Evolutionary conservation across 306 rosid genomes (phyloP).

Genomic region (Amphicarpaea edgeworthii): DNA sequence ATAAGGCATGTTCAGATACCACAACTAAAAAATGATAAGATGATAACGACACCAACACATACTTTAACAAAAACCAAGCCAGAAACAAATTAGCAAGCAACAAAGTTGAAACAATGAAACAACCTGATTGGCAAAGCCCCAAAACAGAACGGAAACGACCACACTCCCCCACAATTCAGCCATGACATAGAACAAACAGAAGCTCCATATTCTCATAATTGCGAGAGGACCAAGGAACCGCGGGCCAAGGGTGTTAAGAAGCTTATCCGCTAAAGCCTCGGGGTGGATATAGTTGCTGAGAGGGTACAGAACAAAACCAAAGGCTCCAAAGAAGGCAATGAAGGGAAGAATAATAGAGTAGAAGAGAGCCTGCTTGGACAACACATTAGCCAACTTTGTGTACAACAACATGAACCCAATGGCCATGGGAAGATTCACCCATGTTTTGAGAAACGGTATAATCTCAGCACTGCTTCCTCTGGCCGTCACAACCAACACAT

Average conservation of each 20-base stretch:
- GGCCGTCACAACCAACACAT: constrained; percentile 98
- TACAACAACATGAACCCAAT: constrained; percentile 94
- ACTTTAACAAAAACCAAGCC: not conserved
- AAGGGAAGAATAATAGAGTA: constrained; percentile 86
- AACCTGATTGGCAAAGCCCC: constrained; percentile 99
- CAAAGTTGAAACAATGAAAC: constrained; percentile 24
- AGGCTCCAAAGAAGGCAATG: constrained; percentile 93
- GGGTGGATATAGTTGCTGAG: constrained; percentile 89
- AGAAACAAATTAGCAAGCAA: not conserved
- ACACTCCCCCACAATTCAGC: constrained; percentile 99
- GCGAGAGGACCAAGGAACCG: constrained; percentile 97
- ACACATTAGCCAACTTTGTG: constrained; percentile 76
- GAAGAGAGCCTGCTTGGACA: constrained; percentile 91
- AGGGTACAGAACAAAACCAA: constrained; percentile 91
- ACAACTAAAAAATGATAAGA: constrained; percentile 21
- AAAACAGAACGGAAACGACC: constrained; percentile 90
- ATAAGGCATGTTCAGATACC: constrained; percentile 31
- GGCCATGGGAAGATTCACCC: constrained; percentile 99
- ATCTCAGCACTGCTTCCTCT: constrained; percentile 99
- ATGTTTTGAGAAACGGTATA: constrained; percentile 93
- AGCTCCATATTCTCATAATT: constrained; percentile 97
- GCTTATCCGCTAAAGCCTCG: constrained; percentile 85
- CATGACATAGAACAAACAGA: constrained; percentile 99
- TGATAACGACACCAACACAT: not conserved
- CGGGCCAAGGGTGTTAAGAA: constrained; percentile 86